phyloP scores from a whole-genome alignment of 805 yeast genomes.

The Candida sithepensis region DNA sequence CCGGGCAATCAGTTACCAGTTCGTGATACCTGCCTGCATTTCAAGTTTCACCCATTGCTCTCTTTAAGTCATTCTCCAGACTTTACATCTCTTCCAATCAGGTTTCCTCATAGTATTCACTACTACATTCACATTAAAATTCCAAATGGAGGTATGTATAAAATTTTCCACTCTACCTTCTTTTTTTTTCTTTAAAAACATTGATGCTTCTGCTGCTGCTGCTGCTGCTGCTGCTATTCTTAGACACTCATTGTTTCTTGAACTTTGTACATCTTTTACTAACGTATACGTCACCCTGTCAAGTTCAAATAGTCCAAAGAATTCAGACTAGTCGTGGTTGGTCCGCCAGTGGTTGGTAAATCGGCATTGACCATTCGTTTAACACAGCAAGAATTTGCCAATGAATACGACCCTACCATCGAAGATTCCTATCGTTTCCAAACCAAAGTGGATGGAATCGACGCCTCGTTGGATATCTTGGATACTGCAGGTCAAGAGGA shows the following conservation, averaged over 20 bases:
- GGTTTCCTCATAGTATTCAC: neutral
- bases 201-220: neutral
- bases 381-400: slow-evolving; percentile 92
- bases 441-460: slow-evolving; percentile 76
- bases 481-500: slow-evolving; percentile 99
- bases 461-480: slow-evolving; percentile 76
- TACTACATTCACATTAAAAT: neutral
- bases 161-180: too few species aligned
- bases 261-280: too few species aligned
- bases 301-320: slow-evolving; percentile 45
- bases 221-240: too few species aligned
- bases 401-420: slow-evolving; percentile 97
- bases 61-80: neutral
- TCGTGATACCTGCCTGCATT: too few species aligned
- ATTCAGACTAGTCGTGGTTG: slow-evolving; percentile 92
- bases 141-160: neutral
- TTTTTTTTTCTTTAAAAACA: too few species aligned
- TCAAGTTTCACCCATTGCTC: too few species aligned
- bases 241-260: too few species aligned
- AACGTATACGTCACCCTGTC: too few species aligned
- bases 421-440: slow-evolving; percentile 90
- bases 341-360: slow-evolving; percentile 99
- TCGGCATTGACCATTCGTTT: slow-evolving; percentile 93
- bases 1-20: too few species aligned
- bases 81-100: neutral